These are phyloP conservation scores for Pleurotus pulmonarius DNA, from an alignment of 768 basidiomycete species.

Conservation along the genomic window DNA sequence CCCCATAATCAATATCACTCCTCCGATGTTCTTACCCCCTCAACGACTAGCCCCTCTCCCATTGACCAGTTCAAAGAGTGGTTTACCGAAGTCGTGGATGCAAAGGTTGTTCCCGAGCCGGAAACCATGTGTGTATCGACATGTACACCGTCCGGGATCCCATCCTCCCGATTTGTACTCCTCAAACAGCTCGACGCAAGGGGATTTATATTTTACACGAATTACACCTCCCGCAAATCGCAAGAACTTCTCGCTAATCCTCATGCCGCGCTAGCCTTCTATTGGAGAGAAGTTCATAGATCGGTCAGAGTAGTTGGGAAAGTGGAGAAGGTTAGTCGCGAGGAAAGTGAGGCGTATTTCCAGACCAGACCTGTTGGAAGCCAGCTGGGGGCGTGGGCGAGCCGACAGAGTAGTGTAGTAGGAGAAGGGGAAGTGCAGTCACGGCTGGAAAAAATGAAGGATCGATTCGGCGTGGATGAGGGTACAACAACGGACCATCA, in stretches of 20 bases:
- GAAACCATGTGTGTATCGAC: conserved; percentile 87
- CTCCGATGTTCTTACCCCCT: conserved; percentile 56
- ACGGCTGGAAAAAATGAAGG: conserved; percentile 54
- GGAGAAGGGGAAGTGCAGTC: conserved; percentile 65
- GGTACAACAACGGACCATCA: conserved; percentile 28
- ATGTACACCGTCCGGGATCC: conserved; percentile 65
- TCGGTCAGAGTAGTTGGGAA: conserved; percentile 82
- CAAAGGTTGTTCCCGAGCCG: conserved; percentile 70
- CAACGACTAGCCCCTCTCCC: conserved; percentile 61
- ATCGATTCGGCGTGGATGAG: conserved; percentile 49
- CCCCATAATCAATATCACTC: conserved; percentile 76
- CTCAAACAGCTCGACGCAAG: conserved; percentile 85
- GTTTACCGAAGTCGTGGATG: conserved; percentile 66
- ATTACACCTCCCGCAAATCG: conserved; percentile 93
- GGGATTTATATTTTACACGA: conserved; percentile 97
- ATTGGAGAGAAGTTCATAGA: conserved; percentile 83
- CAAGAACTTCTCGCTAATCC: conserved; percentile 75
- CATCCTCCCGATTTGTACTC: conserved; percentile 86
- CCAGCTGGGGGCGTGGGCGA: conserved; percentile 90
- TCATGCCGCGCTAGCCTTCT: conserved; percentile 79
- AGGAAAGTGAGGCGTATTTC: conserved; percentile 85
- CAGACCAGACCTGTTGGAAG: conserved; percentile 77
- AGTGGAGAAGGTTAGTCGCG: conserved; percentile 70
- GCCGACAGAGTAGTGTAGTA: conserved; percentile 80
- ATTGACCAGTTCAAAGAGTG: conserved; percentile 83